Conservation (phyloP, 1,284 basidiomycete species). For the Trametes versicolor region DNA sequence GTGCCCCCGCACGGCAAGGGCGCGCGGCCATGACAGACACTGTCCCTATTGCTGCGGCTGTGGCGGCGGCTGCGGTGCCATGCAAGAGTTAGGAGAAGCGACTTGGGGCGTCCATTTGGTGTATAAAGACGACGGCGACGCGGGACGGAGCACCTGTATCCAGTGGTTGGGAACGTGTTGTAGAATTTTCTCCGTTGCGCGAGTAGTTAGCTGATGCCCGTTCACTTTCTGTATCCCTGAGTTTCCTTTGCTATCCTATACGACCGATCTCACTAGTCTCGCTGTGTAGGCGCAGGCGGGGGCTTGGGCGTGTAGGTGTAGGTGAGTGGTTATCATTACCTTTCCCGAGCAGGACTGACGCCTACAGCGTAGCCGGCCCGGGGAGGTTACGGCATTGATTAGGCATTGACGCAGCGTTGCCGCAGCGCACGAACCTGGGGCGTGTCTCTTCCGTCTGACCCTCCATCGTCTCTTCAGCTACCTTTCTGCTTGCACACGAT, state of each 20-base stretch:
- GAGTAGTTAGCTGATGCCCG: slow-evolving; percentile 6
- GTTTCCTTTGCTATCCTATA: slow-evolving; percentile 16
- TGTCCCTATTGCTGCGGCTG: neutral
- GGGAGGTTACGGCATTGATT: too few relatives aligned
- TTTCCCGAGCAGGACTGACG: too few relatives aligned
- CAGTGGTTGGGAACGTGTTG: slow-evolving; percentile 5
- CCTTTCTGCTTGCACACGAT: neutral
- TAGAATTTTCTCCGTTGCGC: slow-evolving; percentile 7
- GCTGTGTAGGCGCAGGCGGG: too few relatives aligned
- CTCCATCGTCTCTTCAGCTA: neutral
- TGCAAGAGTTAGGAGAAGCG: neutral
- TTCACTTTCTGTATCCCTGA: slow-evolving; percentile 12
- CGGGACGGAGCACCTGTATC: neutral
- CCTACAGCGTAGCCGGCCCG: too few relatives aligned
- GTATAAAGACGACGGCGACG: neutral
- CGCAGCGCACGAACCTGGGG: too few relatives aligned
- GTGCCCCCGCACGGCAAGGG: slow-evolving; percentile 36
- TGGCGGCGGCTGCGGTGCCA: neutral
- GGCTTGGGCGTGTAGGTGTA: too few relatives aligned
- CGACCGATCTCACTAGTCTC: neutral
- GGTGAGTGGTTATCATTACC: too few relatives aligned
- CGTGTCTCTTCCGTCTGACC: too few relatives aligned
- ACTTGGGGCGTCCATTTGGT: neutral
- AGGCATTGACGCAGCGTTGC: too few relatives aligned
- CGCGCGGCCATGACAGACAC: slow-evolving; percentile 24